phyloP scores from a whole-genome alignment of 345 rosid species.

The Gossypium stocksii region DNA sequence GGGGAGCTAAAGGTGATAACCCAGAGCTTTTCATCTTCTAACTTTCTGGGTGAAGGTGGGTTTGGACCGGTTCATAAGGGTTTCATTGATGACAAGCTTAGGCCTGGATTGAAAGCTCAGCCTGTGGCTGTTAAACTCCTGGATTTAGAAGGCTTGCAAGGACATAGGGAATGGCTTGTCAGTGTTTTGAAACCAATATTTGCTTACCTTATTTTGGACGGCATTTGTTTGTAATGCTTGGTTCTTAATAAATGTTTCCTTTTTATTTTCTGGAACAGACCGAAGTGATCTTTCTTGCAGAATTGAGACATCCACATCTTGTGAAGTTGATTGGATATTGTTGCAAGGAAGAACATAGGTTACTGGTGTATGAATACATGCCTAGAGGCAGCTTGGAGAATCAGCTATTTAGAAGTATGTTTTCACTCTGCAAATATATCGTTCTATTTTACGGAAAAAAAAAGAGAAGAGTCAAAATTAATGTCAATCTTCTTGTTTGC shows the following conservation, averaged over 20 bases:
- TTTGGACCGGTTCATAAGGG: conserved; percentile 91
- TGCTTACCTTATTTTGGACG: background rate
- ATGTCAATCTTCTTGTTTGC: background rate
- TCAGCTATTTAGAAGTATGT: conserved; percentile 77
- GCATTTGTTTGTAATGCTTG: background rate
- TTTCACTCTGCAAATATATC: background rate
- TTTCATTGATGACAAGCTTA: conserved; percentile 77
- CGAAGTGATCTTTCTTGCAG: conserved; percentile 81
- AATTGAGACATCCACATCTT: conserved; percentile 68
- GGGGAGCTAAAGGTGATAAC: conserved; percentile 77
- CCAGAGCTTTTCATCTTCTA: conserved; percentile 61
- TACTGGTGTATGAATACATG: conserved; percentile 84
- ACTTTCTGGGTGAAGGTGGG: conserved; percentile 86
- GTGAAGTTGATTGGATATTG: conserved; percentile 89
- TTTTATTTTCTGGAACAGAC: conserved; percentile 37
- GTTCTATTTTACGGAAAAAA: background rate
- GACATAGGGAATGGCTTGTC: conserved; percentile 93
- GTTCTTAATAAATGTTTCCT: background rate
- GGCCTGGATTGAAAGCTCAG: conserved; percentile 76
- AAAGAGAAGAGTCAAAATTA: background rate
- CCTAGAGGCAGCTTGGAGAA: conserved; percentile 93
- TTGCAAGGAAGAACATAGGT: conserved; percentile 83
- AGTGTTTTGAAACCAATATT: conserved; percentile 18
- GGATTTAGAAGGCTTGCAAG: conserved; percentile 81
- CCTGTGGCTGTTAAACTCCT: conserved; percentile 85